These are phyloP conservation scores for Cordia subcordata DNA, from an alignment of 257 asterid species.

Conservation along the genomic window DNA sequence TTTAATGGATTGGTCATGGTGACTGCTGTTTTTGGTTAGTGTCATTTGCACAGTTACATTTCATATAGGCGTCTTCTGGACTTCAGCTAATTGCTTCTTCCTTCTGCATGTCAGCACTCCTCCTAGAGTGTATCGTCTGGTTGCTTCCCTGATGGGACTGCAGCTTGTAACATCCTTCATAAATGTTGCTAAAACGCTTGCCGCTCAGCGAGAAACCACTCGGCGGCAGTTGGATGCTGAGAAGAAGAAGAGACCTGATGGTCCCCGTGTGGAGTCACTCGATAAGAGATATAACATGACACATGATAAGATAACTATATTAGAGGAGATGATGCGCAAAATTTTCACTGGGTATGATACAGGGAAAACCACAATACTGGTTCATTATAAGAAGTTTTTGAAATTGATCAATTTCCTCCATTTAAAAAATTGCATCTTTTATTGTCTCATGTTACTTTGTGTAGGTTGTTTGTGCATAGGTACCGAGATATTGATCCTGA, in stretches of 20 bases:
- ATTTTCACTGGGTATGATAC: constrained; percentile 74
- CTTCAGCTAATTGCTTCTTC: constrained; percentile 20
- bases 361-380: constrained; percentile 6
- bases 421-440: not conserved
- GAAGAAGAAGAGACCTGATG: constrained; percentile 71
- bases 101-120: constrained; percentile 70
- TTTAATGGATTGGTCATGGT: no score
- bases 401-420: constrained; percentile 6
- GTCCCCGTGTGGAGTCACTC: constrained; percentile 91
- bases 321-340: constrained; percentile 97
- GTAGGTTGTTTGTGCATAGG: constrained; percentile 93
- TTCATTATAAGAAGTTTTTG: constrained; percentile 3
- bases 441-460: constrained; percentile 11
- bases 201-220: constrained; percentile 84
- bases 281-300: constrained; percentile 64
- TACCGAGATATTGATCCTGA: constrained; percentile 96
- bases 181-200: constrained; percentile 80
- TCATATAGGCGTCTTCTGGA: not conserved
- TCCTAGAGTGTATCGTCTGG: constrained; percentile 89
- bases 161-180: constrained; percentile 97
- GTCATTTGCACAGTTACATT: not conserved
- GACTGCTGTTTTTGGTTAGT: no score
- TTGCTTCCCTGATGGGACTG: constrained; percentile 93
- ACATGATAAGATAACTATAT: constrained; percentile 80
- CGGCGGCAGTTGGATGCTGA: constrained; percentile 97